Evolutionary conservation across 164 flowering plant genomes (phyloP).

Genomic region (Nymphaea colorata): DNA sequence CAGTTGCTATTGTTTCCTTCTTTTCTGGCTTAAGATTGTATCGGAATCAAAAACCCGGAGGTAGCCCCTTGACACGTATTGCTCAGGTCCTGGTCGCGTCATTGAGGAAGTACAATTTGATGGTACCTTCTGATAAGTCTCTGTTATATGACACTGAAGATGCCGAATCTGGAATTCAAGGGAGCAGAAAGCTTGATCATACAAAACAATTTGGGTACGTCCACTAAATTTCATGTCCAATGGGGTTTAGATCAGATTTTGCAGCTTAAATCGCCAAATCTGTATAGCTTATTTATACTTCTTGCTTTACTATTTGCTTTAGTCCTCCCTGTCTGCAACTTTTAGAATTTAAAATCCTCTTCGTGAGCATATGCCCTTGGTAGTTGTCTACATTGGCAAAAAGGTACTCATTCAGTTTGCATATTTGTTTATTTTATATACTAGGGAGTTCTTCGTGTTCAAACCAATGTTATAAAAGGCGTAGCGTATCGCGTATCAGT

Average conservation of each 20-base stretch:
- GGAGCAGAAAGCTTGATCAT: conserved; percentile 42
- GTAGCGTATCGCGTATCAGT: too few species aligned
- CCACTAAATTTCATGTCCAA: neutral
- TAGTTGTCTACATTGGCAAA: too few species aligned
- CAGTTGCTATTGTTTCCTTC: conserved; percentile 23
- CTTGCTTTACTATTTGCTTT: neutral
- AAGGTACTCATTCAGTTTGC: neutral
- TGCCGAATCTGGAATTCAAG: conserved; percentile 16
- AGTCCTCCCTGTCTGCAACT: neutral
- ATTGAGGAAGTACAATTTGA: conserved; percentile 16
- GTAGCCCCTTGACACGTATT: conserved; percentile 30
- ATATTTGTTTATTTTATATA: too few species aligned
- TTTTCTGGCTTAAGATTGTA: conserved; percentile 25
- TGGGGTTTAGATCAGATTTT: too few species aligned
- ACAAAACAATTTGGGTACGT: conserved; percentile 25
- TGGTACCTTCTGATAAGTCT: conserved; percentile 20
- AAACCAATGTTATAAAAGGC: too few species aligned
- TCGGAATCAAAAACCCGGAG: conserved; percentile 30
- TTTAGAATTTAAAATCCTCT: too few species aligned
- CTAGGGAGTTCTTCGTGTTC: too few species aligned
- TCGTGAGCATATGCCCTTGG: too few species aligned
- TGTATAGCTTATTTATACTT: too few species aligned
- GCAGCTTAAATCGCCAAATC: too few species aligned
- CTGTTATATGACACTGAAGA: conserved; percentile 26
- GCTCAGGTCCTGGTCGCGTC: conserved; percentile 32